Evolutionary conservation across 129 eudicot species (phyloP), one percentile per base, ranked within the genome.

Genomic region (Artemisia argyi): DNA sequence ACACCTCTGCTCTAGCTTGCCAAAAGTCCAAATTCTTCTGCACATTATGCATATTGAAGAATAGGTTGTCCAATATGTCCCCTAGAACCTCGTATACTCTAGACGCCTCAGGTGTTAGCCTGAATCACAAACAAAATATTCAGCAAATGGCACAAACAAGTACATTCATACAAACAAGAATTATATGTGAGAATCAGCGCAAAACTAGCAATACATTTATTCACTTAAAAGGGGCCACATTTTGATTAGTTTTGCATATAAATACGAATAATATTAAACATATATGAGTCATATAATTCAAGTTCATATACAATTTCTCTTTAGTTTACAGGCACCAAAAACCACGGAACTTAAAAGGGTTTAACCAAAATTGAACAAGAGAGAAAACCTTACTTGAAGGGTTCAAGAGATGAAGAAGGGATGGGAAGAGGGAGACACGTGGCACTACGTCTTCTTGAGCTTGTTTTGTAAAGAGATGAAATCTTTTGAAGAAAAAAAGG

Each of bases 1-100:
- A 64, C 50, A 94, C 98, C 99, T 94, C 93, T 8, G 97, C 92
- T 83, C 69, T 88, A 60, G 81, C 82, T 65, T 85, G 85, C 99
- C 99, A 94, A 79, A 87, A 94, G 4, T 71, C 83, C 55, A 94
- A 80, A 76, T 94, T 94, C 81, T 86, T 94, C 73, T 94, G 91
- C 79, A 94, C 80, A 65, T 50, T 57, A 60, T 86, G 99, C 85
- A 94, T 67, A 75, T 90, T 88, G 52, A 73, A 73, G 83, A 90
- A 87, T 9, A 83, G 19, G 65, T 78, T 85, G 81, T 90, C 96
- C 78, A 85, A 68, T 49, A 90, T 79, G 81, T 88, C 96, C 76
- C 89, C 97, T 87, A 94, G 78, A 70, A 83, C 96, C 18, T 83
- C 83, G 53, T 79, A 69, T 39, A 84, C 79, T 78, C 76, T 80